phyloP scores from a whole-genome alignment of 2,329 filamentous ascomycete species.

The Colletotrichum neosansevieriae region DNA sequence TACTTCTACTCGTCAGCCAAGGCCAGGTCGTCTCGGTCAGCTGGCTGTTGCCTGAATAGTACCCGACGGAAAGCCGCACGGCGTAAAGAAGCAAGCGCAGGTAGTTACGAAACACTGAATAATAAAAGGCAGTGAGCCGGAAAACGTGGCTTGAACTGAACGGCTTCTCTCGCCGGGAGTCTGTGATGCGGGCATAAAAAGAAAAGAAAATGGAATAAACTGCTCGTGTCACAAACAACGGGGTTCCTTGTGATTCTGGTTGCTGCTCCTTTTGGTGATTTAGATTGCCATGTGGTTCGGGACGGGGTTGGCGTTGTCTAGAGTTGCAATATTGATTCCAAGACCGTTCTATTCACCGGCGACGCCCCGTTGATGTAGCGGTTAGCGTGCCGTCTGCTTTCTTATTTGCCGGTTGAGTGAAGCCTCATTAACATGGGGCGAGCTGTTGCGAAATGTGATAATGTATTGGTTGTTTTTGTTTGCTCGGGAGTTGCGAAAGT shows the following conservation, averaged over 20 bases:
- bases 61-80: constrained; percentile 15
- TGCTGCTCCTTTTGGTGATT: constrained; percentile 15
- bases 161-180: neutral
- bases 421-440: constrained; percentile 19
- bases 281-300: constrained; percentile 39
- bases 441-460: constrained; percentile 6
- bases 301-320: constrained; percentile 18
- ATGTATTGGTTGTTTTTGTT: neutral
- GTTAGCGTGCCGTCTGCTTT: constrained; percentile 19
- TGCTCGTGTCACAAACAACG: constrained; percentile 14
- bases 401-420: constrained; percentile 4
- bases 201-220: constrained; percentile 3
- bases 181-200: neutral
- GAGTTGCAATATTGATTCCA: constrained; percentile 39
- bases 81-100: constrained; percentile 19
- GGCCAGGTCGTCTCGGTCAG: constrained; percentile 11
- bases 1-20: constrained; percentile 8
- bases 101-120: neutral
- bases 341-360: constrained; percentile 36
- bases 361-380: constrained; percentile 11
- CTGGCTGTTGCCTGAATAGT: constrained; percentile 10
- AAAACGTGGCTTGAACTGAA: neutral
- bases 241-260: constrained; percentile 14
- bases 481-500: constrained; percentile 1
- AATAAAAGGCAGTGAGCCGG: neutral